Evolutionary conservation across 495 filamentous ascomycete genomes (phyloP).

Genomic region (Trichoderma orchidacearum): DNA sequence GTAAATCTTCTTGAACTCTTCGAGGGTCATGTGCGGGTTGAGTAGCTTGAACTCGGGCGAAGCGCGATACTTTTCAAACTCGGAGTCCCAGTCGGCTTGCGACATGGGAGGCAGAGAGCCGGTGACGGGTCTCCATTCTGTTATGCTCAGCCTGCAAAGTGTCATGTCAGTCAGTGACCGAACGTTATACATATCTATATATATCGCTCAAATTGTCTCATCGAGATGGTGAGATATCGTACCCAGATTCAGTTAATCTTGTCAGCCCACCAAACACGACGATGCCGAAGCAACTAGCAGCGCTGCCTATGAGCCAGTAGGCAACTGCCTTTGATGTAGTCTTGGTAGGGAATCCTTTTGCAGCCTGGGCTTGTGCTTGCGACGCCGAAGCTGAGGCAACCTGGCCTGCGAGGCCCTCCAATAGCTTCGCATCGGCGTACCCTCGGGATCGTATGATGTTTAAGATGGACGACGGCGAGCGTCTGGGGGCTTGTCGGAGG

Average conservation of each 20-base stretch:
- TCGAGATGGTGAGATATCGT: slow-evolving; percentile 13
- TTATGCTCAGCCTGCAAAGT: slow-evolving; percentile 74
- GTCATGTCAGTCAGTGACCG: not conserved
- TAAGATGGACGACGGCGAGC: slow-evolving; percentile 16
- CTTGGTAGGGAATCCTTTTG: slow-evolving; percentile 44
- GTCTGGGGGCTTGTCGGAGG: slow-evolving; percentile 23
- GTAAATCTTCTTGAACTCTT: slow-evolving; percentile 96
- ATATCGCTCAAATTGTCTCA: not conserved
- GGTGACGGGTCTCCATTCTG: slow-evolving; percentile 97
- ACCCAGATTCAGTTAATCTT: slow-evolving; percentile 91
- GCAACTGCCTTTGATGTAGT: slow-evolving; percentile 60
- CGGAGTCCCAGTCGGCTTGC: slow-evolving; percentile 66
- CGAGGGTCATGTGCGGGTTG: slow-evolving; percentile 80
- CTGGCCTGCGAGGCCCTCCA: slow-evolving; percentile 1
- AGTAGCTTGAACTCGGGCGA: slow-evolving; percentile 85
- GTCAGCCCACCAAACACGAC: slow-evolving; percentile 93
- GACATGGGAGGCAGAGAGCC: slow-evolving; percentile 79
- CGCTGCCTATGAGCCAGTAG: slow-evolving; percentile 88
- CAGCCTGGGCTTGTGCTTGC: slow-evolving; percentile 5
- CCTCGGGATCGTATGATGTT: slow-evolving; percentile 10
- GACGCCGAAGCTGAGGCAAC: not conserved
- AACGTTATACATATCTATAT: not conserved
- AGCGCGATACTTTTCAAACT: slow-evolving; percentile 80
- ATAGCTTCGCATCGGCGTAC: slow-evolving; percentile 9
- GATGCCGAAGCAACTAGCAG: slow-evolving; percentile 87